Evolutionary conservation across 75 land plant genomes (phyloP), one percentile per base, ranked within the genome.

Genomic region (Selaginella tamariscina): DNA sequence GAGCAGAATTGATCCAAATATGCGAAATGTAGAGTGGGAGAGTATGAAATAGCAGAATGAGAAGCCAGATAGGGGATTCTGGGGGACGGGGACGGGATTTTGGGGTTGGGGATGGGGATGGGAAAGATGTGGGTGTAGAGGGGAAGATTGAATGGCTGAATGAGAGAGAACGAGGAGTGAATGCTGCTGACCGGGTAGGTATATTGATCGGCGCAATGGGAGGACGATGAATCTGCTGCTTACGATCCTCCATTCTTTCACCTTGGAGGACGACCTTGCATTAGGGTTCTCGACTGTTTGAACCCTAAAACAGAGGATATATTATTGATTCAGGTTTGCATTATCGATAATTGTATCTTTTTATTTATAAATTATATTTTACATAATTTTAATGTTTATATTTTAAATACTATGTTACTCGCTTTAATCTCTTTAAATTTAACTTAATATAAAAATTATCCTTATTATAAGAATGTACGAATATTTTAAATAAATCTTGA

Each of bases 31-130:
- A 70, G 30, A 29, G 22, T 29, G 71, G 29, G 1, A 59, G 65
- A 2, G 55, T 23, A 0, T 70, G 65, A 15, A 39, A 39, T 0
- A 70, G 64, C 20, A 70, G 74, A 33, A 39, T 26, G 73, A 72
- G 33, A 31, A 74, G 30, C 76, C 76, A 74, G n/a, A 33, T 32
- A 8, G 74, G 73, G 29, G 33, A 62, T 30, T 62, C 55, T 15
- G 0, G 24, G 63, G 71, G 56, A 27, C 74, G 33, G 33, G 11
- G 49, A 80, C 65, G 71, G 28, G 81, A 69, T 24, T 72, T 72
- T 1, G 77, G 65, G 57, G 76, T 72, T 56, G 79, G 56, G 55
- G 77, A 56, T 29, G 71, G 21, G 65, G 70, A 64, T 55, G 66
- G 56, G 2, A 64, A 70, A 13, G 56, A 76, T 27, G 55, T 44